phyloP scores from a whole-genome alignment of 495 filamentous ascomycete genomes.

The Parathielavia appendiculata region DNA sequence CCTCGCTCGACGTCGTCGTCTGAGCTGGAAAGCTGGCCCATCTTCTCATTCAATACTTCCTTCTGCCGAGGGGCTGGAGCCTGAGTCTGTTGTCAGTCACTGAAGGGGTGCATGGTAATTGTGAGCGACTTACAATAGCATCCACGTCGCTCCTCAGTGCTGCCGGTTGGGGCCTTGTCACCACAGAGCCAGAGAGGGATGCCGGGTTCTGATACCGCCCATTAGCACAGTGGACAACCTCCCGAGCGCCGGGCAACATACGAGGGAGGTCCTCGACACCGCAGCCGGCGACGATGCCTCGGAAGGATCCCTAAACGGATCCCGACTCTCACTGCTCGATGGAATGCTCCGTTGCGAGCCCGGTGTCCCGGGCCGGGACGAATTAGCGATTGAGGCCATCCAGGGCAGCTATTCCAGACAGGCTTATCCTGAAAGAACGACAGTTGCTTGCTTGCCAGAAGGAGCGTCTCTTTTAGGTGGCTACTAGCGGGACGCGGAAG shows the following conservation, averaged over 20 bases:
- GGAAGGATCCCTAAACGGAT: constrained; percentile 30
- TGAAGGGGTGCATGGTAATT: no score
- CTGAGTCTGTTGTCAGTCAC: constrained; percentile 1
- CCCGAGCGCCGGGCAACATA: constrained; percentile 7
- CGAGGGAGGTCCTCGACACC: constrained; percentile 22
- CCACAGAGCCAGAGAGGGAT: background rate
- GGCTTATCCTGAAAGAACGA: background rate
- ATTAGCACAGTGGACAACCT: constrained; percentile 7
- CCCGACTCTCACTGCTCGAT: constrained; percentile 8
- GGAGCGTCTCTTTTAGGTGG: background rate
- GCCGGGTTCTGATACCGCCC: constrained; percentile 7
- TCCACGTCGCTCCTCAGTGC: background rate
- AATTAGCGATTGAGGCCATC: constrained; percentile 7
- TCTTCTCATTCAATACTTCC: constrained; percentile 23
- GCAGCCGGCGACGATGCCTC: constrained; percentile 18
- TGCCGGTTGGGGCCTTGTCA: background rate
- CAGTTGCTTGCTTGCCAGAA: background rate
- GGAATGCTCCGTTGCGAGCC: constrained; percentile 5
- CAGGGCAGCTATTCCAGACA: background rate
- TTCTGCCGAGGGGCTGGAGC: constrained; percentile 16
- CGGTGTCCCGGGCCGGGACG: constrained; percentile 9
- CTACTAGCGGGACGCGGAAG: background rate
- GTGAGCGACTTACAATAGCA: constrained; percentile 6
- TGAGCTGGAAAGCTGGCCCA: constrained; percentile 1
- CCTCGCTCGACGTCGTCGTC: constrained; percentile 15